Conservation (phyloP, 306 rosid species). For the Prunus padus region DNA sequence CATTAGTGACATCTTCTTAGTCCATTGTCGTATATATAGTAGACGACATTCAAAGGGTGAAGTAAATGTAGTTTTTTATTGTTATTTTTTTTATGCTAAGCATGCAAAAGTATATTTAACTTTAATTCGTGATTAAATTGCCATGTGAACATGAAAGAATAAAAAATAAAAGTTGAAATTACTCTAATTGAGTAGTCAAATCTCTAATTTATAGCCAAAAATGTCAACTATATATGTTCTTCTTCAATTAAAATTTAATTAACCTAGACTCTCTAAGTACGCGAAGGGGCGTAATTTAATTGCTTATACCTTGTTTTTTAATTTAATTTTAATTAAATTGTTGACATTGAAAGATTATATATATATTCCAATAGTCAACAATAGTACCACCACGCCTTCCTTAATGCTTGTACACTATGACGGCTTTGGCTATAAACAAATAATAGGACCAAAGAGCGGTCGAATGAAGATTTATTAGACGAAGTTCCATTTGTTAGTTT, state of each 20-base stretch:
- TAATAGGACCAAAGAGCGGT: not conserved
- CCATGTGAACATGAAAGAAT: no score
- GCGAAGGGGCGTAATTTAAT: no score
- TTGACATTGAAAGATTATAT: not conserved
- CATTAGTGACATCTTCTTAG: not conserved
- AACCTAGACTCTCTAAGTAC: no score
- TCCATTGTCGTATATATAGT: no score
- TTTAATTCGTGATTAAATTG: no score
- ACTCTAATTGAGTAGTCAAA: no score
- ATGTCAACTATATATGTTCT: no score
- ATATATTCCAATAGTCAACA: not conserved
- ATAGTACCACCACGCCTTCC: not conserved
- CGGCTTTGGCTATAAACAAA: not conserved
- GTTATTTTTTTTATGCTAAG: not conserved
- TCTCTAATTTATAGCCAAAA: no score
- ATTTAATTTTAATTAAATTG: not conserved
- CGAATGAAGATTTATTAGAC: not conserved
- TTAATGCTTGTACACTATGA: slow-evolving; percentile 13
- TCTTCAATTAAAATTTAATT: no score
- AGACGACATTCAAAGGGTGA: not conserved
- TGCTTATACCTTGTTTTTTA: no score
- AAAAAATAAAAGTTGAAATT: no score
- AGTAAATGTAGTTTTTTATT: not conserved
- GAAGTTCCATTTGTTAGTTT: not conserved
- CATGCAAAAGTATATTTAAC: not conserved